A percentile compares a stretch with the other conserved stretches of the same genome.
Evolutionary conservation across 2,329 filamentous ascomycete species (phyloP).

Genomic region (Calonectria leucothoes): DNA sequence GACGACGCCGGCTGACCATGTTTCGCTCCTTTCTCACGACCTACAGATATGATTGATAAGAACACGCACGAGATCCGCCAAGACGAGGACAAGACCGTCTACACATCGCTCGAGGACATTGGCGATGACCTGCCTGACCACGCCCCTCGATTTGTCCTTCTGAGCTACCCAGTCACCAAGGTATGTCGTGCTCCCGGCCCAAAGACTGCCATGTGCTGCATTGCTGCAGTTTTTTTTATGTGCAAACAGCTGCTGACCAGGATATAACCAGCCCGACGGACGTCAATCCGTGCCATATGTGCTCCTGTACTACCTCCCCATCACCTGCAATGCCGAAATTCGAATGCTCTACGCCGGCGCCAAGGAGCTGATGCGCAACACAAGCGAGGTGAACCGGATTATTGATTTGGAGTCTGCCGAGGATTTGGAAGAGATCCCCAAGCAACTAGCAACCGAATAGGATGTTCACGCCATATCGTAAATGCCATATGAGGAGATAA

Average conservation of each 20-base stretch:
- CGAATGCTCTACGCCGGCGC: constrained; percentile 96
- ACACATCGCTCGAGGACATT: constrained; percentile 83
- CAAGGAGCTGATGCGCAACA: constrained; percentile 95
- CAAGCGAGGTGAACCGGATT: constrained; percentile 87
- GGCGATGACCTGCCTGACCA: constrained; percentile 93
- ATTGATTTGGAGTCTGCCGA: constrained; percentile 86
- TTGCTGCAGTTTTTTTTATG: background rate
- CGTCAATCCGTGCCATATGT: constrained; percentile 92
- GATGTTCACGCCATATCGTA: background rate
- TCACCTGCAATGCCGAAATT: constrained; percentile 86
- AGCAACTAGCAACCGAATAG: constrained; percentile 57
- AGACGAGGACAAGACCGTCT: constrained; percentile 80
- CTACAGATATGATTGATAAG: constrained; percentile 88
- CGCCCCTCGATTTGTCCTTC: constrained; percentile 86
- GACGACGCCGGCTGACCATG: constrained; percentile 27
- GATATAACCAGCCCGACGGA: constrained; percentile 77
- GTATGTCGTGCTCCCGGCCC: constrained; percentile 59
- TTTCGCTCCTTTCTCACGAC: constrained; percentile 7
- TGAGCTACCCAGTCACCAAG: constrained; percentile 91
- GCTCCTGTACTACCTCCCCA: constrained; percentile 92
- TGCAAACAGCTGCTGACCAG: constrained; percentile 21
- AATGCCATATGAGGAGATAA: constrained; percentile 9
- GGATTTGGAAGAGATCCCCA: constrained; percentile 84
- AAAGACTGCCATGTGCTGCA: background rate
- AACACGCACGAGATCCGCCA: constrained; percentile 90